A percentile compares a stretch with the other conserved stretches of the same genome.
phyloP scores from a whole-genome alignment of 768 basidiomycete genomes.

The Suillus americanus region DNA sequence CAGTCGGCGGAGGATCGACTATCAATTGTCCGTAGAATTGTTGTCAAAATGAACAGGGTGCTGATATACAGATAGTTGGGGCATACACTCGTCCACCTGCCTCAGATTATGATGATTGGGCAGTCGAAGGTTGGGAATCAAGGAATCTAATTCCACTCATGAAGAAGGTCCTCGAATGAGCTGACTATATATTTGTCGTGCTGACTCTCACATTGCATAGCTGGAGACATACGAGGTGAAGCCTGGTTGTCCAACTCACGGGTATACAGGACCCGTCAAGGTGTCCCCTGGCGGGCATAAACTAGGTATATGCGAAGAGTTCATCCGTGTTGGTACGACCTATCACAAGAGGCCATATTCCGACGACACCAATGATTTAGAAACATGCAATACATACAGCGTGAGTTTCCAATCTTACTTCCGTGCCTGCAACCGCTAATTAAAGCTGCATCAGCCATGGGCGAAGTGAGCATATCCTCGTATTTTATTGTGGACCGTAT shows the following conservation, averaged over 20 bases:
- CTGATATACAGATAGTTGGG: conserved; percentile 26
- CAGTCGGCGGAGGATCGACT: conserved; percentile 32
- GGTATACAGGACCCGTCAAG: conserved; percentile 21
- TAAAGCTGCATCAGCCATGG: conserved; percentile 42
- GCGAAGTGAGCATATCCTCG: conserved; percentile 40
- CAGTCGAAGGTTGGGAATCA: conserved; percentile 27
- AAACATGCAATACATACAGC: conserved; percentile 44
- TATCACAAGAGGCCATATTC: conserved; percentile 48
- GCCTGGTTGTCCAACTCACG: conserved; percentile 17
- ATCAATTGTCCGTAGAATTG: conserved; percentile 48
- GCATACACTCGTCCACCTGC: conserved; percentile 59
- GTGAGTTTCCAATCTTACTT: conserved; percentile 31
- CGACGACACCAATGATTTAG: conserved; percentile 48
- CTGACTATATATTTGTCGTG: not conserved
- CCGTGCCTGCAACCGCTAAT: not conserved
- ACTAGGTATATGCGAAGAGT: conserved; percentile 44
- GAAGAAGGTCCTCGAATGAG: conserved; percentile 17
- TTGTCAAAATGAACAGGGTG: conserved; percentile 4
- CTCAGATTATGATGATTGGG: conserved; percentile 51
- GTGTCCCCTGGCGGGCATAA: conserved; percentile 28
- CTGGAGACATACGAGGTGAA: conserved; percentile 22
- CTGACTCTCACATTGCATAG: conserved; percentile 6
- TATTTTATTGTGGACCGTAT: not conserved
- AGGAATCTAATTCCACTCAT: conserved; percentile 26
- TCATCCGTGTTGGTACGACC: conserved; percentile 42